These are phyloP conservation scores for Ramichloridium luteum DNA, from an alignment of 2,329 filamentous ascomycete genomes.

Conservation along the genomic window DNA sequence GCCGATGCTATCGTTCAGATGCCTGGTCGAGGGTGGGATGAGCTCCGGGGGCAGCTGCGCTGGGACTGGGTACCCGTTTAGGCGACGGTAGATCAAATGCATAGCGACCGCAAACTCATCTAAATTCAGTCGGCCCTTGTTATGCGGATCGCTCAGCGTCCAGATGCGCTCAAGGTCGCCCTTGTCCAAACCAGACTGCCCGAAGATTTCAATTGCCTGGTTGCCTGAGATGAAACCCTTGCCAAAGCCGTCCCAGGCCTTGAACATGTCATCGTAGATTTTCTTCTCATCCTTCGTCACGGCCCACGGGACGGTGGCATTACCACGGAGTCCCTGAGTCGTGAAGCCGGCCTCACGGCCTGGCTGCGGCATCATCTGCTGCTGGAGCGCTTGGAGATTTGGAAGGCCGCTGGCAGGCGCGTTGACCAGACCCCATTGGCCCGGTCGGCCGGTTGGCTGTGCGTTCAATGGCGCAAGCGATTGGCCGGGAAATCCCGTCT, in stretches of 20 bases:
- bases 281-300: slow-evolving; percentile 98
- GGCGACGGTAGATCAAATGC: slow-evolving; percentile 95
- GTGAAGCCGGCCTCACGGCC: slow-evolving; percentile 82
- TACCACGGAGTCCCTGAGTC: slow-evolving; percentile 76
- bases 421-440: slow-evolving; percentile 98
- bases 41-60: slow-evolving; percentile 80
- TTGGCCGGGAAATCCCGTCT: slow-evolving; percentile 48
- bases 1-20: slow-evolving; percentile 84
- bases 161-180: slow-evolving; percentile 82
- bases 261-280: slow-evolving; percentile 88
- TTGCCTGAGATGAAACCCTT: slow-evolving; percentile 88
- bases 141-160: slow-evolving; percentile 87
- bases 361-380: slow-evolving; percentile 93
- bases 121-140: slow-evolving; percentile 85
- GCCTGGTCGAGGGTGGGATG: slow-evolving; percentile 85
- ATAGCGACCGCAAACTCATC: slow-evolving; percentile 98
- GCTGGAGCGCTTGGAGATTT: slow-evolving; percentile 84
- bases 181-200: slow-evolving; percentile 87
- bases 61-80: slow-evolving; percentile 90
- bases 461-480: slow-evolving; percentile 61
- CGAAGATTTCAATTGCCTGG: slow-evolving; percentile 92
- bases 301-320: slow-evolving; percentile 93
- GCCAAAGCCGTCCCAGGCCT: slow-evolving; percentile 86
- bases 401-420: slow-evolving; percentile 78
- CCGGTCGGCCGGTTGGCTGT: slow-evolving; percentile 86